Evolutionary conservation across 2,329 filamentous ascomycete species (phyloP).

Genomic region (Colletotrichum endophyticum): DNA sequence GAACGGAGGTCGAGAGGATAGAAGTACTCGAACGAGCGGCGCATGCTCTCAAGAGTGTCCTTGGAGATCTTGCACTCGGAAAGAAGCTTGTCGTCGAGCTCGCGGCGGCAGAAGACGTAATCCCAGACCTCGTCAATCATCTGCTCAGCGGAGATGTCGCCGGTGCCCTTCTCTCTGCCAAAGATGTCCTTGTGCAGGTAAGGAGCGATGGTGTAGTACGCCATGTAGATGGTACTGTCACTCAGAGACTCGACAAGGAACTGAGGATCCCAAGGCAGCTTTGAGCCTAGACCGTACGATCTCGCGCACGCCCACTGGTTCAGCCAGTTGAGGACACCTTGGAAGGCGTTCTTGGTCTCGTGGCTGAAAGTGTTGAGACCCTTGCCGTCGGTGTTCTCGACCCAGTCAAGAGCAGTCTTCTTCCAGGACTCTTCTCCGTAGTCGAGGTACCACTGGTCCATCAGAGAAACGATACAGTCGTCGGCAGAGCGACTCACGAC

Average conservation of each 20-base stretch:
- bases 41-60: conserved; percentile 77
- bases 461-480: conserved; percentile 88
- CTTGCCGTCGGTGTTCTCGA: conserved; percentile 69
- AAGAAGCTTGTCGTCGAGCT: conserved; percentile 69
- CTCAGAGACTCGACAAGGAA: conserved; percentile 93
- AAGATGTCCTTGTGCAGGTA: conserved; percentile 85
- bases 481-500: conserved; percentile 90
- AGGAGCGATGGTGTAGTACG: conserved; percentile 72
- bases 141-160: conserved; percentile 78
- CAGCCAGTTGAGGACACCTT: conserved; percentile 88
- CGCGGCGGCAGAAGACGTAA: conserved; percentile 84
- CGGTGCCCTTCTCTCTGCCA: conserved; percentile 72
- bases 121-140: conserved; percentile 98
- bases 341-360: conserved; percentile 81
- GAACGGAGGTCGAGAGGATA: conserved; percentile 90
- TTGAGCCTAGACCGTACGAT: conserved; percentile 90
- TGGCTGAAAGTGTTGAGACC: conserved; percentile 80
- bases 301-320: conserved; percentile 95
- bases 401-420: conserved; percentile 72
- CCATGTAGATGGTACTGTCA: conserved; percentile 93
- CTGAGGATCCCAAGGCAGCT: conserved; percentile 89
- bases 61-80: conserved; percentile 73
- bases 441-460: conserved; percentile 98
- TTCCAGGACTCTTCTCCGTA: conserved; percentile 94
- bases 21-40: conserved; percentile 94